These are phyloP conservation scores for Lachnellula arida DNA, from an alignment of 2,329 filamentous ascomycete genomes.

Conservation along the genomic window DNA sequence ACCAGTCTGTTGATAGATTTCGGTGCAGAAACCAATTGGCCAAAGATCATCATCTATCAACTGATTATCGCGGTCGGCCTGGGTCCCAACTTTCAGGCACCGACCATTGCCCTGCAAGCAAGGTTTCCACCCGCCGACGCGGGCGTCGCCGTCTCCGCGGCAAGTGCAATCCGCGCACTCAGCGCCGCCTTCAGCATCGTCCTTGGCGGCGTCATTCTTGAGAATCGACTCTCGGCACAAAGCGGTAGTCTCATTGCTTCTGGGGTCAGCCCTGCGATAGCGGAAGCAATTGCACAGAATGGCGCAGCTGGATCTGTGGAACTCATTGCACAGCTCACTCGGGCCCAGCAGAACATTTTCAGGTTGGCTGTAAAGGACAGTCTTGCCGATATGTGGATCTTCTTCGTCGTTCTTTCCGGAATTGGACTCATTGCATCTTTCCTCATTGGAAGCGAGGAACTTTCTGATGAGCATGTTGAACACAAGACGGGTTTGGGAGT, in stretches of 20 bases:
- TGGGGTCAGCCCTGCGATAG: conserved; percentile 25
- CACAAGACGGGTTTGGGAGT: conserved; percentile 41
- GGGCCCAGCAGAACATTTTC: conserved; percentile 1
- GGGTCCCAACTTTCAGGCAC: conserved; percentile 62
- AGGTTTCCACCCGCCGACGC: conserved; percentile 57
- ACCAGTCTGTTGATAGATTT: conserved; percentile 59
- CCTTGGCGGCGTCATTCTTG: conserved; percentile 71
- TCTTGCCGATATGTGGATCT: conserved; percentile 7
- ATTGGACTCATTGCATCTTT: conserved; percentile 34
- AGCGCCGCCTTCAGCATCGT: conserved; percentile 66
- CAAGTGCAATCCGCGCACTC: conserved; percentile 60
- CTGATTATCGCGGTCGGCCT: conserved; percentile 57
- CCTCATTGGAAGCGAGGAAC: conserved; percentile 38
- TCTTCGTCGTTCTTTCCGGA: conserved; percentile 5
- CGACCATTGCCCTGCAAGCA: conserved; percentile 63
- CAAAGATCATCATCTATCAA: conserved; percentile 54
- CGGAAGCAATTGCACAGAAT: conserved; percentile 9
- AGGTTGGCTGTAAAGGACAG: conserved; percentile 3
- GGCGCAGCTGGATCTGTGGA: conserved; percentile 6
- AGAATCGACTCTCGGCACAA: conserved; percentile 60
- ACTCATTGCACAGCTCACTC: conserved; percentile 6
- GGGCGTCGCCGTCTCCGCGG: conserved; percentile 58
- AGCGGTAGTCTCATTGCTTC: background rate
- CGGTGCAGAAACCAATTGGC: conserved; percentile 48
- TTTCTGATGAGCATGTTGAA: conserved; percentile 45